Evolutionary conservation across 2,329 filamentous ascomycete species (phyloP).

Genomic region (Epichloe sibirici): DNA sequence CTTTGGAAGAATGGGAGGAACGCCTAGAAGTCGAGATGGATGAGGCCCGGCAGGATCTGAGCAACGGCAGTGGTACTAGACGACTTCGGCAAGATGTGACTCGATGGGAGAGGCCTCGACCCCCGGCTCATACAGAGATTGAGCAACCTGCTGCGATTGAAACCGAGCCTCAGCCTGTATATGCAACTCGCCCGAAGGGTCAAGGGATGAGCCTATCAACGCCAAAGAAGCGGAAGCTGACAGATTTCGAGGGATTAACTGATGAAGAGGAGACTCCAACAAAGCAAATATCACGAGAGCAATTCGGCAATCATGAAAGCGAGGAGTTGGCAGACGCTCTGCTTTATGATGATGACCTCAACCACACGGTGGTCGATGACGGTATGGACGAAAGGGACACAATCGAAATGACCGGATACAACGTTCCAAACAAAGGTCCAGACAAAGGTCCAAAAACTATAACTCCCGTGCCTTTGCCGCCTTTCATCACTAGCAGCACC

Average conservation of each 20-base stretch:
- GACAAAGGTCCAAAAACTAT: not conserved
- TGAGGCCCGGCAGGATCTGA: constrained; percentile 20
- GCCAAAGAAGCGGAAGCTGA: constrained; percentile 20
- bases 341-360: not conserved
- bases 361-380: constrained; percentile 2
- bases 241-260: constrained; percentile 18
- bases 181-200: constrained; percentile 13
- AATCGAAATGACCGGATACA: not conserved
- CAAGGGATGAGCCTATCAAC: constrained; percentile 24
- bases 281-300: constrained; percentile 16
- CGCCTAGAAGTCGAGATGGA: constrained; percentile 30
- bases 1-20: constrained; percentile 45
- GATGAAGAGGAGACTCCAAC: constrained; percentile 19
- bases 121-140: constrained; percentile 15
- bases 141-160: constrained; percentile 16
- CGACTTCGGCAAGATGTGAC: constrained; percentile 5
- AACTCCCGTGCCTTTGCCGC: constrained; percentile 5
- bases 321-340: not conserved
- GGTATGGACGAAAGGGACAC: not conserved
- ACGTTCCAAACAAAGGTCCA: not conserved
- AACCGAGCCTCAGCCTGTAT: constrained; percentile 10
- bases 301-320: constrained; percentile 3
- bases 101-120: constrained; percentile 14
- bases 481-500: not conserved
- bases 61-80: constrained; percentile 14